Evolutionary conservation across 2,329 filamentous ascomycete species (phyloP), one percentile per base, ranked within the genome.

Genomic region (Cryphonectria parasitica): DNA sequence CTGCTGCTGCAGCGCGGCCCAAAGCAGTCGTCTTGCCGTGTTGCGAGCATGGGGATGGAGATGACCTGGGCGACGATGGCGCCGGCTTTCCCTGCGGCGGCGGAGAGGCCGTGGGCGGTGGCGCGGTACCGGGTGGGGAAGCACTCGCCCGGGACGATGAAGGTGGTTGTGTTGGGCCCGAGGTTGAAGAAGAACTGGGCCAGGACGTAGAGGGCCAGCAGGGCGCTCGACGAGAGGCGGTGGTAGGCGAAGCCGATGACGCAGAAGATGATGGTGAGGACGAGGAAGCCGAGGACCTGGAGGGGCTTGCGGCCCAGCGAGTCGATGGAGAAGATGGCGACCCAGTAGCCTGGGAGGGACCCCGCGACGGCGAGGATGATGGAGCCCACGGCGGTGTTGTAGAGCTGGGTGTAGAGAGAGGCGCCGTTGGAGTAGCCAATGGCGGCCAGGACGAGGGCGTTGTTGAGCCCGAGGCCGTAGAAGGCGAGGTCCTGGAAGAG

Each of bases 301-400:
- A 96, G 90, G 0, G 92, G 87, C 80, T 93, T 95, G 71, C 93
- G 91, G 13, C 93, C 93, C 22, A 95, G 75, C 1, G 87, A 93
- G 79, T 95, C 93, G 71, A 94, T 88, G 0, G 88, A 89, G 17
- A 91, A 84, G 39, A 95, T 88, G 1, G 91, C 92, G 13, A 91
- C 86, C 91, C 91, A 94, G 82, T 95, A 95, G 17, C 93, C 93
- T 0, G 92, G 92, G 5, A 95, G 88, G 19, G 92, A 90, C 52
- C 92, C 92, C 7, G 92, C 92, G 75, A 91, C 92, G 71, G 92
- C 87, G 41, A 95, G 81, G 72, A 95, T 93, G 69, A 95, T 86
- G 78, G 93, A 93, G 8, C 92, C 93, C 1, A 93, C 86, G 11
- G 92, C 91, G 69, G 89, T 90, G 78, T 92, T 92, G 78, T 89